Conservation (phyloP, 2,329 filamentous ascomycete species). For the Penicillium brevicompactum region DNA sequence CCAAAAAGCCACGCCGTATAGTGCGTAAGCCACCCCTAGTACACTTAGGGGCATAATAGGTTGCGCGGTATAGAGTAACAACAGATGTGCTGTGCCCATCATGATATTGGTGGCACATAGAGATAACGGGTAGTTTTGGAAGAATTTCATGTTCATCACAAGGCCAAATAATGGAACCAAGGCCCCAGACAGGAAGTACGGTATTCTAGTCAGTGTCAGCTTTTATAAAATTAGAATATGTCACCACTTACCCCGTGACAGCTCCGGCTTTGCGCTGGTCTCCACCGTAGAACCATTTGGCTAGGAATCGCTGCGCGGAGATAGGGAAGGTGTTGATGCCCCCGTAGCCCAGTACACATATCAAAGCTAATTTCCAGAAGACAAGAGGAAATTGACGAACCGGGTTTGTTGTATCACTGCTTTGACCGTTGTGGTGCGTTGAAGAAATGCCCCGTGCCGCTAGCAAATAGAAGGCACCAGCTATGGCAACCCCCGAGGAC, state of each 20-base stretch:
- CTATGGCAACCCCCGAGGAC: not conserved
- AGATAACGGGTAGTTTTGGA: not conserved
- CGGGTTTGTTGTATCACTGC: not conserved
- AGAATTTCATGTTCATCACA: not conserved
- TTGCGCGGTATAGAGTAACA: not conserved
- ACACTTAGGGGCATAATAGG: not conserved
- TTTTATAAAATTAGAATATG: too few relatives aligned
- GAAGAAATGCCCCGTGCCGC: too few relatives aligned
- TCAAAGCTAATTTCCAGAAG: not conserved
- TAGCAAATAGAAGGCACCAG: not conserved
- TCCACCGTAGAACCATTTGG: not conserved
- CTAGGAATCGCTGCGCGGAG: not conserved
- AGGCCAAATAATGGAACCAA: not conserved
- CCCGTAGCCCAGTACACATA: not conserved
- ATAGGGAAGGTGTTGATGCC: not conserved
- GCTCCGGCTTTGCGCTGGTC: not conserved
- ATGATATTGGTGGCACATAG: not conserved
- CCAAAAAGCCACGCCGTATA: not conserved
- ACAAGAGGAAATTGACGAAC: not conserved
- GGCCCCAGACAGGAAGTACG: not conserved
- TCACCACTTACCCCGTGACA: not conserved
- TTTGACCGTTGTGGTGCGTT: not conserved
- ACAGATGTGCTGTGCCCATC: not conserved
- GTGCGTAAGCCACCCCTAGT: not conserved
- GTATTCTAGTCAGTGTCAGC: not conserved